phyloP scores from a whole-genome alignment of 768 basidiomycete genomes.

The Hypsizygus marmoreus region DNA sequence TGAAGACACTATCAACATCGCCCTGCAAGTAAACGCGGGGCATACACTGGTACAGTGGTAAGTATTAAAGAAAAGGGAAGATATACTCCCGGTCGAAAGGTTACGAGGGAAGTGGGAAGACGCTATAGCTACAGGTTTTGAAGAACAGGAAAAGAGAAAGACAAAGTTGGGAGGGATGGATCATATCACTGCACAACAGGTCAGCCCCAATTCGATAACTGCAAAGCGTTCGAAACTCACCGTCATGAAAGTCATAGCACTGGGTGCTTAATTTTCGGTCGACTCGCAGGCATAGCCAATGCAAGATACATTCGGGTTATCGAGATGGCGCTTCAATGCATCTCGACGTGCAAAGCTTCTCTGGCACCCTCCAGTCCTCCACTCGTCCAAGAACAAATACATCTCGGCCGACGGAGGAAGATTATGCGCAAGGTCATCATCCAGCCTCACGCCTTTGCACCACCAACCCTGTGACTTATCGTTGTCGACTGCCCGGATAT shows the following conservation, averaged over 20 bases:
- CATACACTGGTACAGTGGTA: no score
- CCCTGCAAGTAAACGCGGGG: no score
- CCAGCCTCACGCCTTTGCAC: conserved; percentile 40
- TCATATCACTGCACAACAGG: no score
- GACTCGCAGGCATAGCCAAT: conserved; percentile 23
- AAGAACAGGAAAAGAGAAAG: no score
- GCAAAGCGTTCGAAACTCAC: conserved; percentile 3
- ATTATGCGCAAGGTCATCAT: conserved; percentile 19
- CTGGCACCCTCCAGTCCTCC: conserved; percentile 43
- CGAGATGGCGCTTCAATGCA: conserved; percentile 46
- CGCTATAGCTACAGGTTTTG: no score
- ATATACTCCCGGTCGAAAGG: no score
- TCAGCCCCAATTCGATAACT: no score
- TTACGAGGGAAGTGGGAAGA: no score
- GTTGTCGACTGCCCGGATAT: conserved; percentile 46
- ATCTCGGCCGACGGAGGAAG: conserved; percentile 20
- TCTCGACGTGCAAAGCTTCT: conserved; percentile 45
- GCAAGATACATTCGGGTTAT: conserved; percentile 33
- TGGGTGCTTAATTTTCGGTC: conserved; percentile 6
- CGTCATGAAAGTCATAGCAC: neutral
- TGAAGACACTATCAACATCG: no score
- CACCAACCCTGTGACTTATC: conserved; percentile 34
- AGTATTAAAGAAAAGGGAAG: no score
- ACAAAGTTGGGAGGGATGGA: no score
- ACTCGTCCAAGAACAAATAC: conserved; percentile 29